phyloP scores from a whole-genome alignment of 2,329 filamentous ascomycete genomes.

The Colletotrichum salicis region DNA sequence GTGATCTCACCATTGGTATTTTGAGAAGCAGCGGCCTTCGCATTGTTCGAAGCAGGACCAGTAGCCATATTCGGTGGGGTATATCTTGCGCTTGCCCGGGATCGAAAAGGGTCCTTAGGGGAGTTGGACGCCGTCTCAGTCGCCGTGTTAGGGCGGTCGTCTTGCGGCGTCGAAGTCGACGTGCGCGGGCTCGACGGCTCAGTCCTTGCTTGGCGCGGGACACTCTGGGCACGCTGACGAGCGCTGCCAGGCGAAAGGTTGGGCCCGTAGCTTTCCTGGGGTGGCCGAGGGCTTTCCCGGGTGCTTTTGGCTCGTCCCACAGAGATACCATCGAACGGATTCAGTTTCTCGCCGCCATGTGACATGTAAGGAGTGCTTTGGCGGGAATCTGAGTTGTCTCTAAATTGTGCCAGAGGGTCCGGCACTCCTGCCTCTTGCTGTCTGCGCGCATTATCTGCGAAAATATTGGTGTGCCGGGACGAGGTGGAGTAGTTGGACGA shows the following conservation, averaged over 20 bases:
- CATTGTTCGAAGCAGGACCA: slow-evolving; percentile 8
- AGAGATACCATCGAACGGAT: slow-evolving; percentile 62
- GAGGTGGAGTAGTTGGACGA: slow-evolving; percentile 62
- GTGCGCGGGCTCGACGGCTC: slow-evolving; percentile 29
- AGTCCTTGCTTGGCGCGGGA: slow-evolving; percentile 37
- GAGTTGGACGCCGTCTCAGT: slow-evolving; percentile 24
- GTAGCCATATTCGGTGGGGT: slow-evolving; percentile 30
- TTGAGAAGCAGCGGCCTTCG: slow-evolving; percentile 10
- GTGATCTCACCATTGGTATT: not conserved
- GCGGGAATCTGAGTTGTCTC: slow-evolving; percentile 59
- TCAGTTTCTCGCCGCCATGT: slow-evolving; percentile 68
- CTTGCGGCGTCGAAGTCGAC: slow-evolving; percentile 27
- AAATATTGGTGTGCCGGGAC: slow-evolving; percentile 40
- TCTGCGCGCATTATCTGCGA: slow-evolving; percentile 36
- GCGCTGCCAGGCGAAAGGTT: slow-evolving; percentile 37
- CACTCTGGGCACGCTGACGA: slow-evolving; percentile 46
- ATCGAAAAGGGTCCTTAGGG: slow-evolving; percentile 33
- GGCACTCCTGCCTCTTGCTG: slow-evolving; percentile 43
- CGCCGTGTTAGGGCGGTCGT: slow-evolving; percentile 27
- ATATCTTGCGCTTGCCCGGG: slow-evolving; percentile 35
- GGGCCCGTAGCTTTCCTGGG: slow-evolving; percentile 36
- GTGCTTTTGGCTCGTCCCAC: slow-evolving; percentile 59
- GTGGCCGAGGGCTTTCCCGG: slow-evolving; percentile 47
- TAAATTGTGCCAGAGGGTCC: slow-evolving; percentile 62
- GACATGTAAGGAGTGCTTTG: slow-evolving; percentile 67